Evolutionary conservation across 257 asterid species (phyloP).

Genomic region (Cinchona pubescens): DNA sequence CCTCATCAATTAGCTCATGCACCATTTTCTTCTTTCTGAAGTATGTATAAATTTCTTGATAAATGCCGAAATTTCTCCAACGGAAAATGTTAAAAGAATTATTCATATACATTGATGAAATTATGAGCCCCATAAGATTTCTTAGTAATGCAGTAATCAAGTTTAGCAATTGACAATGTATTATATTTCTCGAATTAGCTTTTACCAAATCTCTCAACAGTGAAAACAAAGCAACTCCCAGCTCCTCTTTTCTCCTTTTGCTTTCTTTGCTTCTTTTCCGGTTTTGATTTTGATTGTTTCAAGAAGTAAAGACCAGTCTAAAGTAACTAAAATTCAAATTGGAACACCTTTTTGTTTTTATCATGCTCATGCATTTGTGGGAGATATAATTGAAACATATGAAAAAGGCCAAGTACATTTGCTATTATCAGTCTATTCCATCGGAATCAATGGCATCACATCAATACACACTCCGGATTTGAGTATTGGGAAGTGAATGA

Average conservation of each 20-base stretch:
- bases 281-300: constrained; percentile 44
- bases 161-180: background rate
- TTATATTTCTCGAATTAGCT: background rate
- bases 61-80: background rate
- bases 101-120: background rate
- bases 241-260: constrained; percentile 23
- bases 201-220: constrained; percentile 1
- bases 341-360: constrained; percentile 25
- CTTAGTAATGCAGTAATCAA: background rate
- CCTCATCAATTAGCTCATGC: background rate
- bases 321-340: constrained; percentile 42
- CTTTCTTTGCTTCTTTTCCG: constrained; percentile 17
- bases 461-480: background rate
- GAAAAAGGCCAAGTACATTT: background rate
- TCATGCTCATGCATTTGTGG: constrained; percentile 14
- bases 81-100: background rate
- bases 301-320: constrained; percentile 44
- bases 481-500: background rate
- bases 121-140: background rate
- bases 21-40: background rate
- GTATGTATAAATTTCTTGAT: background rate
- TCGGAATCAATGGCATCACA: background rate
- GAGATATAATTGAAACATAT: constrained; percentile 17
- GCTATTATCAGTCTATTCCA: background rate
- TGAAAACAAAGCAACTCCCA: constrained; percentile 16